Percentiles rank a stretch among this genome's conserved stretches.
phyloP scores from a whole-genome alignment of 2,329 filamentous ascomycete genomes.

The Ophiostoma quercus region DNA sequence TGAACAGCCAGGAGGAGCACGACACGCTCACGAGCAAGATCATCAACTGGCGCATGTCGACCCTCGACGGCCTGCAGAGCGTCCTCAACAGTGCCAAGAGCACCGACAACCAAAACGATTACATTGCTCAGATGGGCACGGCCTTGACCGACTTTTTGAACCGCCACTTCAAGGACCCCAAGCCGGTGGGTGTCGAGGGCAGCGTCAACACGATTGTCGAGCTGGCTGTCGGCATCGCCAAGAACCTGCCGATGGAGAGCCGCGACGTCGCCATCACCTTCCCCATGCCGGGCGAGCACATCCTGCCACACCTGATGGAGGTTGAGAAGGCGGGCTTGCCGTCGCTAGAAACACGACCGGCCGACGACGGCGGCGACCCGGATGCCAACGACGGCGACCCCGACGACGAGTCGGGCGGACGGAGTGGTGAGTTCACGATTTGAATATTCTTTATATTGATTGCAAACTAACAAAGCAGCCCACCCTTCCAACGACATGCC shows the following conservation, averaged over 20 bases:
- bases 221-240: conserved; percentile 76
- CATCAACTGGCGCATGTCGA: conserved; percentile 88
- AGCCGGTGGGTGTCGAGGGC: conserved; percentile 76
- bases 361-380: conserved; percentile 36
- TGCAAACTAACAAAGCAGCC: conserved; percentile 20
- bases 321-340: conserved; percentile 68
- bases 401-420: conserved; percentile 33
- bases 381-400: conserved; percentile 37
- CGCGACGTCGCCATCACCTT: conserved; percentile 86
- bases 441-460: too few species aligned
- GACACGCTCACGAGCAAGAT: conserved; percentile 84
- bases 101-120: conserved; percentile 58
- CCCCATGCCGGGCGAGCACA: conserved; percentile 66
- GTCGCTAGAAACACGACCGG: conserved; percentile 45
- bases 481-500: conserved; percentile 42
- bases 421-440: conserved; percentile 24
- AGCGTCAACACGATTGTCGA: conserved; percentile 91
- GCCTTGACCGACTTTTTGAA: conserved; percentile 65
- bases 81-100: conserved; percentile 61
- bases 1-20: conserved; percentile 77
- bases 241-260: conserved; percentile 83
- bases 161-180: conserved; percentile 68
- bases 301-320: conserved; percentile 77
- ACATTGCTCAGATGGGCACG: conserved; percentile 65
- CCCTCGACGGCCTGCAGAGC: conserved; percentile 80